These are phyloP conservation scores for Rhynchosporium agropyri DNA, from an alignment of 2,329 filamentous ascomycete genomes.

Conservation along the genomic window DNA sequence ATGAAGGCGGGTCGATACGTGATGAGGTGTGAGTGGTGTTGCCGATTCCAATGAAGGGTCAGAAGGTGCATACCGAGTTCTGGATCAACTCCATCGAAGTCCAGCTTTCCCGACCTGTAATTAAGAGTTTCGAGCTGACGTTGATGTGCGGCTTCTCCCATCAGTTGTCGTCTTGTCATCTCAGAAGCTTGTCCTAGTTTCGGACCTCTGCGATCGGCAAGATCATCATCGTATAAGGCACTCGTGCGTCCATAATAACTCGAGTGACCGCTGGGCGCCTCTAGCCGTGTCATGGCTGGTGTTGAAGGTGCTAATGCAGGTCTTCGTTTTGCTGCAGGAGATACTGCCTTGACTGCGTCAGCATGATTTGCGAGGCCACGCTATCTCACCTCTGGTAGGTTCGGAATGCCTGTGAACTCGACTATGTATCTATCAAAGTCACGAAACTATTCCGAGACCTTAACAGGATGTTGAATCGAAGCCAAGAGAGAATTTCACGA, in stretches of 20 bases:
- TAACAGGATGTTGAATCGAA: too few species aligned
- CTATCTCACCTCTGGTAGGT: too few species aligned
- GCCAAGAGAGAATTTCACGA: too few species aligned
- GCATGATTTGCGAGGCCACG: too few species aligned
- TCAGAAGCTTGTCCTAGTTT: not conserved
- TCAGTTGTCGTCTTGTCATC: not conserved
- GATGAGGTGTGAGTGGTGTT: slow-evolving; percentile 52
- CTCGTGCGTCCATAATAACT: slow-evolving; percentile 1
- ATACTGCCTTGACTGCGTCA: too few species aligned
- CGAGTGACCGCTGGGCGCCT: not conserved
- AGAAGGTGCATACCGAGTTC: slow-evolving; percentile 56
- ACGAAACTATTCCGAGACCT: too few species aligned
- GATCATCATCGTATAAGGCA: not conserved
- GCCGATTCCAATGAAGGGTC: slow-evolving; percentile 55
- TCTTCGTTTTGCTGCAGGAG: too few species aligned
- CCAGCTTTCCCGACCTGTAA: slow-evolving; percentile 41
- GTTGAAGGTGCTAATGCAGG: too few species aligned
- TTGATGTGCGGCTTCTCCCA: slow-evolving; percentile 1
- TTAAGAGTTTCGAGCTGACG: not conserved
- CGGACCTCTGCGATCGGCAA: not conserved
- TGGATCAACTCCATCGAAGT: slow-evolving; percentile 58
- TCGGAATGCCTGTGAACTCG: too few species aligned
- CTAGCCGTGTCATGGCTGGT: not conserved
- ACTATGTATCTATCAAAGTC: too few species aligned
- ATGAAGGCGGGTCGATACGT: slow-evolving; percentile 57